Evolutionary conservation across 768 basidiomycete genomes (phyloP), one percentile per base, ranked within the genome.

Genomic region (Steccherinum ochraceum): DNA sequence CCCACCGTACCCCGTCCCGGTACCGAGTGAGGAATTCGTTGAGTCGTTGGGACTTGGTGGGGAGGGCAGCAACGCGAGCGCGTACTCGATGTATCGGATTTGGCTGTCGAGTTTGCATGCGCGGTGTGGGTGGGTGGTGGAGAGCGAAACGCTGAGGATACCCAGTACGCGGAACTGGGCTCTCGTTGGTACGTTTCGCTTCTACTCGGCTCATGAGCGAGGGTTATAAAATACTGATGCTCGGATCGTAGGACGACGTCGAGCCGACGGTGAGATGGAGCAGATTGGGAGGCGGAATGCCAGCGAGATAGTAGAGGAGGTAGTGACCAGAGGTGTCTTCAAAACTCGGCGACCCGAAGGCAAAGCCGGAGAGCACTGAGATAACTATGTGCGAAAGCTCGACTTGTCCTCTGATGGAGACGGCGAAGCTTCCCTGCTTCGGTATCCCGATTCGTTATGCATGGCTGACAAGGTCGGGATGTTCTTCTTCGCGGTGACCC

Each of bases 161-260:
- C 94, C 94, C 1, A 92, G 89, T 64, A 96, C 95, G 39, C 78
- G 92, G 52, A 93, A 93, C 61, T 96, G 93, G 92, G 89, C 86
- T 0, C 77, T 96, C 46, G 68, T 95, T 24, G 93, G 94, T 93
- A 49, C 19, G 82, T 74, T 5, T 27, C 12, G 13, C 13, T 26
- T 19, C 23, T 19, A 20, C 42, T 3, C 18, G 19, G 5, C 20
- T 26, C 18, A n/a, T 54, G 45, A 27, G 3, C 39, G 1, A 13
- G 20, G 12, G 11, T 40, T 19, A 40, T 13, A 49, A 20, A 54
- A 10, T 11, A 11, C 10, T 12, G 12, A 13, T 35, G 41, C 12
- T 10, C 24, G 7, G 10, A 5, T 12, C 24, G 25, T 24, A 39
- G 30, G 52, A n/a, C 49, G 49, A 25, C n/a, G 19, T 24, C 55